Conservation (phyloP, 345 rosid genomes). For the Ailanthus altissimus region DNA sequence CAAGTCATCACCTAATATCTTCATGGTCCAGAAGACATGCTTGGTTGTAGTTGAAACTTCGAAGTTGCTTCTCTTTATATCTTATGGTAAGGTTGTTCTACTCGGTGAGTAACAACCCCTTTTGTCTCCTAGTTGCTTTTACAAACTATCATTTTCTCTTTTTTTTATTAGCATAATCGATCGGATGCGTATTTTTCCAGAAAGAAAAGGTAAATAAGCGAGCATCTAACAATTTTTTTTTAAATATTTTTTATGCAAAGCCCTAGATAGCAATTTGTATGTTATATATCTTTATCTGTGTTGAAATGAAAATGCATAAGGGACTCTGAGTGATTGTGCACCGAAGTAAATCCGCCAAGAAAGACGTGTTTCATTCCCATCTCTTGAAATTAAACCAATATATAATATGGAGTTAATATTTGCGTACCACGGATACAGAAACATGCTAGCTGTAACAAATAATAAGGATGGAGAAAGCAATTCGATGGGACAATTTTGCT, state of each 20-base stretch:
- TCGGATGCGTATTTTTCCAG: background rate
- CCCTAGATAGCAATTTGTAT: too few relatives aligned
- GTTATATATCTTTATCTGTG: background rate
- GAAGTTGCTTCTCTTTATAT: background rate
- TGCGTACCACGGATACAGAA: background rate
- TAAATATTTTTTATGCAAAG: too few relatives aligned
- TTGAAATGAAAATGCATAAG: background rate
- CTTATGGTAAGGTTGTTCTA: background rate
- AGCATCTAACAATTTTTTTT: background rate
- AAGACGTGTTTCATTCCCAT: background rate
- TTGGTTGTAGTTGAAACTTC: background rate
- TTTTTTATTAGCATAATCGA: background rate
- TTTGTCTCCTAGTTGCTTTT: background rate
- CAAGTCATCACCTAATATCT: background rate
- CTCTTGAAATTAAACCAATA: background rate
- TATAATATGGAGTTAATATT: background rate
- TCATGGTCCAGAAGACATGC: background rate
- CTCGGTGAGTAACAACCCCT: background rate
- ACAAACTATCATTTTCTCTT: background rate
- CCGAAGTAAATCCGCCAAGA: background rate
- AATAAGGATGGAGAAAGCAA: background rate
- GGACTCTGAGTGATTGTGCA: too few relatives aligned
- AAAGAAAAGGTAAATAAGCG: background rate
- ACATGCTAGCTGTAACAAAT: background rate
- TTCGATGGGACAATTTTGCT: background rate